Conservation (phyloP, 2,329 filamentous ascomycete species). For the Phyllosticta paracitricarpa region DNA sequence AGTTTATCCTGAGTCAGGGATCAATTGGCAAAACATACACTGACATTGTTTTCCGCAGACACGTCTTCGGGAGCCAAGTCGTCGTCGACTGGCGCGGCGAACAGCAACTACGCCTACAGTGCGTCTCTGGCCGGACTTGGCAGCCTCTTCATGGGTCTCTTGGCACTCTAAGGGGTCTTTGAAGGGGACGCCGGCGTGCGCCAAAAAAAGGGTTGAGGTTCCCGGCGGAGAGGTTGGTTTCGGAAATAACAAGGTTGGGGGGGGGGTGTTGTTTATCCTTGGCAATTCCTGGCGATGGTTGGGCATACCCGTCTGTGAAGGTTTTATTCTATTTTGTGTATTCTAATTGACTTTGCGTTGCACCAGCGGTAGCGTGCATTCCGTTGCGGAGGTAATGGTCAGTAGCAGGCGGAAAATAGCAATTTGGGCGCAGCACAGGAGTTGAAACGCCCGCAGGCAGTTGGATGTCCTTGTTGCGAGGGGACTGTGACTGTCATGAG, state of each 20-base stretch:
- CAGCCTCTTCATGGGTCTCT: constrained; percentile 3
- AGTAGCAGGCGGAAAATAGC: neutral
- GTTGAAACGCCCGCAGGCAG: neutral
- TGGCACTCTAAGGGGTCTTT: constrained; percentile 2
- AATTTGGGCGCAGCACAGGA: neutral
- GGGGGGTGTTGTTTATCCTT: neutral
- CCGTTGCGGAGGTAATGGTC: neutral
- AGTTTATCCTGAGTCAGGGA: neutral
- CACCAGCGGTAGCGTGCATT: neutral
- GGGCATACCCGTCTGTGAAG: neutral
- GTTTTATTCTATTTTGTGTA: neutral
- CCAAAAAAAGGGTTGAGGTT: neutral
- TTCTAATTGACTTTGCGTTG: neutral
- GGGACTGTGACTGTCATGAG: neutral
- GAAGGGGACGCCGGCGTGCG: neutral
- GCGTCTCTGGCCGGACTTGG: neutral
- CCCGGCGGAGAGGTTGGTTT: neutral
- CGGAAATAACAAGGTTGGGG: neutral
- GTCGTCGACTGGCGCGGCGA: neutral
- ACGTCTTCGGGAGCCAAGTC: neutral
- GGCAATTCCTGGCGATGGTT: neutral
- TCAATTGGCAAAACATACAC: neutral
- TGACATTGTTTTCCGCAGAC: neutral
- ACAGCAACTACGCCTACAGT: neutral
- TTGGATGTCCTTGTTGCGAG: neutral